phyloP scores from a whole-genome alignment of 176 grass and related monocot species.

The Oryza meridionalis region DNA sequence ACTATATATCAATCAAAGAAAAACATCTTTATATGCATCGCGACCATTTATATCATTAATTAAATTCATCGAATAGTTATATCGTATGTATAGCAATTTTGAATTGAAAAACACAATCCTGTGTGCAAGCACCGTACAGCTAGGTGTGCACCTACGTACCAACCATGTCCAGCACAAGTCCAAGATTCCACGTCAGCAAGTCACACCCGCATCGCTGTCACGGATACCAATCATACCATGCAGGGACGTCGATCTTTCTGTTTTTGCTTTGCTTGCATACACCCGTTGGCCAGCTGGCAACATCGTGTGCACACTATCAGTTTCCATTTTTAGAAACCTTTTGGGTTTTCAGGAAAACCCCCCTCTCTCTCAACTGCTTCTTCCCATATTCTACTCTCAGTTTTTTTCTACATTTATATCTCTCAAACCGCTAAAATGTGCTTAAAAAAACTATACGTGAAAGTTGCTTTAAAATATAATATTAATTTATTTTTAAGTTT shows the following conservation, averaged over 20 bases:
- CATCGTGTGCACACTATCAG: background rate
- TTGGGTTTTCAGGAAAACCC: background rate
- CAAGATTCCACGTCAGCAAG: background rate
- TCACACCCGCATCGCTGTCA: background rate
- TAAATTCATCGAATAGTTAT: too few relatives aligned
- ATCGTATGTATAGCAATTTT: too few relatives aligned
- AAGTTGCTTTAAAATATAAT: too few relatives aligned
- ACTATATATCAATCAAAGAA: too few relatives aligned
- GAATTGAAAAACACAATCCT: background rate
- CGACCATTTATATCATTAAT: too few relatives aligned
- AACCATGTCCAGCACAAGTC: background rate
- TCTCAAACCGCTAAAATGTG: too few relatives aligned
- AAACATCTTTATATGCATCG: too few relatives aligned
- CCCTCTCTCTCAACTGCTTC: background rate
- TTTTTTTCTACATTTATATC: too few relatives aligned
- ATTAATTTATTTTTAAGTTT: too few relatives aligned
- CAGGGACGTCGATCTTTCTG: background rate
- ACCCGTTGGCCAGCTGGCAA: background rate
- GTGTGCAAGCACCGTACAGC: background rate
- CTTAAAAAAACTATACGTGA: too few relatives aligned
- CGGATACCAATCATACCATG: background rate
- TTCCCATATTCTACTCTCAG: too few relatives aligned
- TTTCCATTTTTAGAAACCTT: background rate
- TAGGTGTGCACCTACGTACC: background rate
- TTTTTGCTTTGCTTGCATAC: background rate